Conservation (phyloP, 1,284 basidiomycete genomes). For the Apiotrichum gracile region DNA sequence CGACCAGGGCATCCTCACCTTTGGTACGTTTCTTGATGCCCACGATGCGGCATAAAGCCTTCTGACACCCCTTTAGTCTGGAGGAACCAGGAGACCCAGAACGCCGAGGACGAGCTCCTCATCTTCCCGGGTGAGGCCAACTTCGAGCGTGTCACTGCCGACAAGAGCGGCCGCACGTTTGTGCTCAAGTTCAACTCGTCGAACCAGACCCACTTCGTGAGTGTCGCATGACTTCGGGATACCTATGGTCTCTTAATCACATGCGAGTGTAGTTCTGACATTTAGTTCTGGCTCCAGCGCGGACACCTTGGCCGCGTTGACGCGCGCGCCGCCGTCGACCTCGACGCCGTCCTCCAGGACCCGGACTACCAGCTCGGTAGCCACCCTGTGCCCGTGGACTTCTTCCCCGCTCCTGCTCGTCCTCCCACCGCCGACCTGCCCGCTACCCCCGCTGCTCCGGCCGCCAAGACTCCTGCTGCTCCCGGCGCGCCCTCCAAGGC, state of each 20-base stretch:
- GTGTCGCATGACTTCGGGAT: slow-evolving; percentile 4
- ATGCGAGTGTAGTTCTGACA: background rate
- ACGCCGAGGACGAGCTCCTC: slow-evolving; percentile 41
- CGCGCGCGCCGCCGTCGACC: slow-evolving; percentile 33
- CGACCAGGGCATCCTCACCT: slow-evolving; percentile 41
- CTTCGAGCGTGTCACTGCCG: slow-evolving; percentile 32
- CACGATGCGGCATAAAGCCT: too few relatives aligned
- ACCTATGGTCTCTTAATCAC: background rate
- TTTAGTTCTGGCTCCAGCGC: slow-evolving; percentile 46
- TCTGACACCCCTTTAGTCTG: slow-evolving; percentile 24
- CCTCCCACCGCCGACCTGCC: slow-evolving; percentile 9
- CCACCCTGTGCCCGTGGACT: slow-evolving; percentile 17
- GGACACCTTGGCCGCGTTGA: slow-evolving; percentile 24
- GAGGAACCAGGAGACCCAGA: slow-evolving; percentile 30
- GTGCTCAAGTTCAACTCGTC: slow-evolving; percentile 44
- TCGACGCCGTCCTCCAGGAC: slow-evolving; percentile 40
- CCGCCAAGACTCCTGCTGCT: background rate
- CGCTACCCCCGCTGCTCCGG: slow-evolving; percentile 24
- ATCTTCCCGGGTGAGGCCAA: slow-evolving; percentile 47
- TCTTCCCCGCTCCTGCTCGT: slow-evolving; percentile 17
- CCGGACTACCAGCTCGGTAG: slow-evolving; percentile 25
- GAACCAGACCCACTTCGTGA: slow-evolving; percentile 44
- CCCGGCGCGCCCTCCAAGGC: slow-evolving; percentile 17
- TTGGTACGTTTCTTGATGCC: slow-evolving; percentile 25
- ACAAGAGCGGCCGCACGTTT: slow-evolving; percentile 36